A percentile compares a stretch with the other conserved stretches of the same genome.
These are phyloP conservation scores for Lepidium aucheri DNA, from an alignment of 345 rosid genomes.

Conservation along the genomic window DNA sequence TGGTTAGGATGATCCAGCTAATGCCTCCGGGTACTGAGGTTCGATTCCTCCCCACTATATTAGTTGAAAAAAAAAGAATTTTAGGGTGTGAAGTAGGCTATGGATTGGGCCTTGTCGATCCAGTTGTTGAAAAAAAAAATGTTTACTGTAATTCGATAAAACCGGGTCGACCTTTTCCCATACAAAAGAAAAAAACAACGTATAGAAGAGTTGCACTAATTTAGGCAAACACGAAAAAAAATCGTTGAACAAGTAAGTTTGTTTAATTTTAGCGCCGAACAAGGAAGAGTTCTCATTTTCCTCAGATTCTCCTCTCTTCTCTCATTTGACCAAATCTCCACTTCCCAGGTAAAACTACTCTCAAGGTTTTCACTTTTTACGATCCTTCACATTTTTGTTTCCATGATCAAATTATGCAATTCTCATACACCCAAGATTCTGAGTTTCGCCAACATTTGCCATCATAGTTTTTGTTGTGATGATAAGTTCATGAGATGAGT, in stretches of 20 bases:
- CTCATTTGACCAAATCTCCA: constrained; percentile 19
- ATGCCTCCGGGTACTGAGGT: no score
- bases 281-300: constrained; percentile 7
- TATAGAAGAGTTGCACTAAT: constrained; percentile 8
- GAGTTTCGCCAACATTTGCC: background rate
- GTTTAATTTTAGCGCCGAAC: constrained; percentile 11
- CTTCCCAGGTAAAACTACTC: background rate
- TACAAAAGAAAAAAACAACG: background rate
- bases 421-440: constrained; percentile 9
- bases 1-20: no score
- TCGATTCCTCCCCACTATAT: no score
- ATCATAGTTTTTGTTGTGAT: background rate
- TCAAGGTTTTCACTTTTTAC: background rate
- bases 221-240: constrained; percentile 10
- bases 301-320: constrained; percentile 1
- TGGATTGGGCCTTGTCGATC: no score
- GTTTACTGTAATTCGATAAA: constrained; percentile 7
- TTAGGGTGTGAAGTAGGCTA: no score
- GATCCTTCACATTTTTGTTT: background rate
- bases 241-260: constrained; percentile 25
- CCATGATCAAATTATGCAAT: background rate
- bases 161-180: background rate
- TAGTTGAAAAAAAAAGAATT: no score
- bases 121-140: no score
- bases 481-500: background rate